phyloP scores from a whole-genome alignment of 208 protist genomes.

The Wallacemonas sp. region DNA sequence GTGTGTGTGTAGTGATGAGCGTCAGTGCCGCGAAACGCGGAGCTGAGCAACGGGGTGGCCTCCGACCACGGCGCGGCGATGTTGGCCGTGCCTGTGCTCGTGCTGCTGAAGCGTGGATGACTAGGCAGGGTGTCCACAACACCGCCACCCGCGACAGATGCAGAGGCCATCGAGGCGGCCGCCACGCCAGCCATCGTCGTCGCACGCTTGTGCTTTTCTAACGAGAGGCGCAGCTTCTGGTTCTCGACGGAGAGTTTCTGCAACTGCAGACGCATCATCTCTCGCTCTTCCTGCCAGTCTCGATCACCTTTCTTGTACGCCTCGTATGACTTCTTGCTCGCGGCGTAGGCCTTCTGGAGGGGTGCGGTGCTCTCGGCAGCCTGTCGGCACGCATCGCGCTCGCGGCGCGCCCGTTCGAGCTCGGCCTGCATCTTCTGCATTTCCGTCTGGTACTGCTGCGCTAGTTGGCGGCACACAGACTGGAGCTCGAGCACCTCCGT shows the following conservation, averaged over 20 bases:
- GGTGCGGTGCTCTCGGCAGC: constrained; percentile 22
- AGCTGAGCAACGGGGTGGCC: not conserved
- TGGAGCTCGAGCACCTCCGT: constrained; percentile 71
- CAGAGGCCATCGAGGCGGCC: too few species aligned
- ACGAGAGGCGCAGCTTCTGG: constrained; percentile 52
- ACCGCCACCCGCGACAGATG: too few species aligned
- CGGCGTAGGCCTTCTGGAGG: constrained; percentile 45
- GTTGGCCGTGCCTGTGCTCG: too few species aligned
- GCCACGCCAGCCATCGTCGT: not conserved
- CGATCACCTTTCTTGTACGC: constrained; percentile 23
- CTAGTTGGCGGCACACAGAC: constrained; percentile 29
- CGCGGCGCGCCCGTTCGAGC: constrained; percentile 18
- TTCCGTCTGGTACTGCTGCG: constrained; percentile 41
- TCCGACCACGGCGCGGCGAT: not conserved
- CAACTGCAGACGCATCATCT: constrained; percentile 55
- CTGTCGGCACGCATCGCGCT: constrained; percentile 18
- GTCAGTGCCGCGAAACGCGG: not conserved
- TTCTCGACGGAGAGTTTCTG: constrained; percentile 64
- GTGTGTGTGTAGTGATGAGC: too few species aligned
- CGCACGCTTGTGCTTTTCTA: constrained; percentile 30
- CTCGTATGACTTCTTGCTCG: constrained; percentile 28
- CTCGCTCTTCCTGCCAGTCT: constrained; percentile 64
- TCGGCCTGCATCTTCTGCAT: constrained; percentile 24
- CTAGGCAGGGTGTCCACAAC: too few species aligned
- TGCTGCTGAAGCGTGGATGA: too few species aligned